phyloP scores from a whole-genome alignment of 2,329 filamentous ascomycete species.

The Colletotrichum lindemuthianum region DNA sequence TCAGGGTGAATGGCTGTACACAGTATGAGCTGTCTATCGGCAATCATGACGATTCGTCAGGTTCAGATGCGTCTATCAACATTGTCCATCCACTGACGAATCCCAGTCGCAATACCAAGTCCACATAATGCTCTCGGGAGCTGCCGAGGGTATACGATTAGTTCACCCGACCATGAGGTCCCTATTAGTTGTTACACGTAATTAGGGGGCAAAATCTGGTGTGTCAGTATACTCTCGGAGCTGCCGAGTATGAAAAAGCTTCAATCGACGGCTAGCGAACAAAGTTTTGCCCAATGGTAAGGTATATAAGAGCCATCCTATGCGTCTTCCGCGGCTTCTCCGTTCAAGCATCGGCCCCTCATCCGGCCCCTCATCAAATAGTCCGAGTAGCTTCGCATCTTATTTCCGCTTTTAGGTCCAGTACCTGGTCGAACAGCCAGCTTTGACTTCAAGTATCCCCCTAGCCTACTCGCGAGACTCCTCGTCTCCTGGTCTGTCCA shows the following conservation, averaged over 20 bases:
- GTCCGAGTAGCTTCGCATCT: not conserved
- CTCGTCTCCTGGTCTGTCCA: not conserved
- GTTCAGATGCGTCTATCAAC: constrained; percentile 19
- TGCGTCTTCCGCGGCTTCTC: no score
- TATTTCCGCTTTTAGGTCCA: no score
- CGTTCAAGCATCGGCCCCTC: no score
- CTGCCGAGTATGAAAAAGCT: constrained; percentile 29
- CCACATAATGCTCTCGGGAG: constrained; percentile 16
- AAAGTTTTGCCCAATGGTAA: not conserved
- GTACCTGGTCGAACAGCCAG: no score
- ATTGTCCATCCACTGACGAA: not conserved
- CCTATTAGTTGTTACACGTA: no score
- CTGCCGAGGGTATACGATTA: no score
- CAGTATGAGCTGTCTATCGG: not conserved
- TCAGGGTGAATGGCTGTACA: rapidly evolving
- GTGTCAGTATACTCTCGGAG: no score
- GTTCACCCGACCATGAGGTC: no score
- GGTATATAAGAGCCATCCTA: not conserved
- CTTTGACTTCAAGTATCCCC: not conserved
- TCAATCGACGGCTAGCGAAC: constrained; percentile 12
- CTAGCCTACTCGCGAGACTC: not conserved
- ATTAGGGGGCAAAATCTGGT: no score
- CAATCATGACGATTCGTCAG: constrained; percentile 12
- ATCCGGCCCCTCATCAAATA: not conserved
- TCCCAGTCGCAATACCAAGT: constrained; percentile 1